Evolutionary conservation across 257 asterid species (phyloP).

Genomic region (Lantana camara): DNA sequence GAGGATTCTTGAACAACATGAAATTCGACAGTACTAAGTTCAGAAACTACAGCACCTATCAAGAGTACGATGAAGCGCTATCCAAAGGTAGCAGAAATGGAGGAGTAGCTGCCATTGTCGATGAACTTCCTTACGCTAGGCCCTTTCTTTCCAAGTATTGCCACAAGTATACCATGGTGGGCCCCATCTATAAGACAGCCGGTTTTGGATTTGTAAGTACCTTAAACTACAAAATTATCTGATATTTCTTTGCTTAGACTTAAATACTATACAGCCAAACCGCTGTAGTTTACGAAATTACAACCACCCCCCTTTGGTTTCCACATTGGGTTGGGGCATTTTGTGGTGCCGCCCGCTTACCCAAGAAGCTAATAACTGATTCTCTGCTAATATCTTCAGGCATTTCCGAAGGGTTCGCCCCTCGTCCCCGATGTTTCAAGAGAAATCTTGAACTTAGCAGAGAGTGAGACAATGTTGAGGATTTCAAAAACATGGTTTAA

Average conservation of each 20-base stretch:
- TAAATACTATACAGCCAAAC: no score
- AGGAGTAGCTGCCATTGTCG: constrained; percentile 57
- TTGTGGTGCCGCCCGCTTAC: no score
- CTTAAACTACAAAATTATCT: neutral
- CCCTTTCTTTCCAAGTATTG: constrained; percentile 43
- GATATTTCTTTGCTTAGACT: no score
- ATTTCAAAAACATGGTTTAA: constrained; percentile 32
- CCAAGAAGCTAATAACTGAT: neutral
- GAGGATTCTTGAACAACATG: constrained; percentile 28
- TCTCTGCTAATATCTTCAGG: constrained; percentile 30
- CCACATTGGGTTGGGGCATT: no score
- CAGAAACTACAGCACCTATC: constrained; percentile 31
- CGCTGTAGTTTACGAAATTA: no score
- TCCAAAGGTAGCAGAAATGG: constrained; percentile 48
- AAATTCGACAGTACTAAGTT: constrained; percentile 38
- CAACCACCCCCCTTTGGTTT: neutral
- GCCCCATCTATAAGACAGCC: constrained; percentile 39
- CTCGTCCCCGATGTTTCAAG: constrained; percentile 48
- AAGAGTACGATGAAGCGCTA: constrained; percentile 49
- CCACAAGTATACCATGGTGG: constrained; percentile 45
- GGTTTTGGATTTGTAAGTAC: constrained; percentile 61
- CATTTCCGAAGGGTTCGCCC: constrained; percentile 54
- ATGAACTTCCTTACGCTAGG: constrained; percentile 53
- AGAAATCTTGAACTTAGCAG: constrained; percentile 46
- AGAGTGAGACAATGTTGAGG: constrained; percentile 36